Evolutionary conservation across 805 yeast genomes (phyloP), one percentile per base, ranked within the genome.

Genomic region (Yarrowia bubula): DNA sequence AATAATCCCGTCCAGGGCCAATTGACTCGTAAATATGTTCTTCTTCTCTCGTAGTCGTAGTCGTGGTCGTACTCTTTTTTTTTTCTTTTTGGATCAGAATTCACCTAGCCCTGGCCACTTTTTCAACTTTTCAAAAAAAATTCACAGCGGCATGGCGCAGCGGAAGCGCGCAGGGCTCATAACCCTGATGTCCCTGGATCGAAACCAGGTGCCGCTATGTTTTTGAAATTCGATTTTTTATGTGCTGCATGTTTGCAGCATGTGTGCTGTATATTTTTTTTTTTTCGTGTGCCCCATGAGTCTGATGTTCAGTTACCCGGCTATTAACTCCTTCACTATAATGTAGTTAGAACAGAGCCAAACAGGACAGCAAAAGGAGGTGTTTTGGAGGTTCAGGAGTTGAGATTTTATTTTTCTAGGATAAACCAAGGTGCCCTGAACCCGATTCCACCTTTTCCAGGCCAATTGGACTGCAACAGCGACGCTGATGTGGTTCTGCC

Each of bases 161-260:
- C 66, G 92, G 92, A 86, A 87, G 92, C 92, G 92, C 90, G 91
- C 91, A 85, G 92, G 92, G 92, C 92, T 87, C 92, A 87, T 87
- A 87, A 87, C 92, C 91, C 92, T 87, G 91, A 87, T 84, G 92
- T 86, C 92, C 89, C 83, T 79, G 90, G 92, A 87, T 87, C 92
- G 92, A 87, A 86, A 88, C 92, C 88, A 79, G 82, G 88, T 89
- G 85, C 83, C 88, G 92, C 91, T 87, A 87, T 37, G 7, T 37
- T 38, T 38, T 51, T 38, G 9, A 15, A 28, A 18, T 51, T 18
- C n/a, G n/a, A 4, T 44, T 22, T 2, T 41, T 18, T 15, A 33
- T 14, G 15, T 33, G 8, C 22, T 11, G 28, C 28, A 17, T 42
- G 8, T 35, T 18, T n/a, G 37, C 37, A 32, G 53, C 51, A 47